These are phyloP conservation scores for Chlorencoelia australis DNA, from an alignment of 2,329 filamentous ascomycete species.

Conservation along the genomic window DNA sequence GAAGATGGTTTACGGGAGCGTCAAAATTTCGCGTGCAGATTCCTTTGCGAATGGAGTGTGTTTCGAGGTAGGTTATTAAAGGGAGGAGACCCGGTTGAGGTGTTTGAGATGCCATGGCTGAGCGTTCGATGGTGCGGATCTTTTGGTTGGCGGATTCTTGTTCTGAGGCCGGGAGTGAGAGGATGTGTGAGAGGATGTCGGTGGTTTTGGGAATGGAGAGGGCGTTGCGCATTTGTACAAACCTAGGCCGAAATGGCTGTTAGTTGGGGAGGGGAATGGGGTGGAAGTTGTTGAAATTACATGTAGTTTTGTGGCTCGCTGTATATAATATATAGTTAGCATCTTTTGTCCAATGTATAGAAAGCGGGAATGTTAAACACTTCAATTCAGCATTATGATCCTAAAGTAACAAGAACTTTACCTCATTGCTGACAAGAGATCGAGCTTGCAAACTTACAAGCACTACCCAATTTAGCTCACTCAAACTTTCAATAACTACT, in stretches of 20 bases:
- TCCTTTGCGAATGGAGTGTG: slow-evolving; percentile 55
- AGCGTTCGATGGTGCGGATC: slow-evolving; percentile 70
- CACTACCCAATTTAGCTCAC: neutral
- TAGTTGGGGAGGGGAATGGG: slow-evolving; percentile 5
- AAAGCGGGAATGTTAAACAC: no score
- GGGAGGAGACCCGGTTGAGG: slow-evolving; percentile 70
- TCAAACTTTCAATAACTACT: no score
- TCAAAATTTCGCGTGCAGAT: slow-evolving; percentile 96
- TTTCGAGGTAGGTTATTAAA: slow-evolving; percentile 76
- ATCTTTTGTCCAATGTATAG: no score
- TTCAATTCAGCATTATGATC: neutral
- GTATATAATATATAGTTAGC: neutral
- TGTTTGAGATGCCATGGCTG: slow-evolving; percentile 68
- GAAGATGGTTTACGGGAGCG: slow-evolving; percentile 61
- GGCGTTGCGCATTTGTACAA: slow-evolving; percentile 68
- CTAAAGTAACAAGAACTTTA: neutral
- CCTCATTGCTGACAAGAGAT: neutral
- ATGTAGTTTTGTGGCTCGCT: slow-evolving; percentile 9
- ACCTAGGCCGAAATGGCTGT: slow-evolving; percentile 64
- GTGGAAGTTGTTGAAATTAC: neutral
- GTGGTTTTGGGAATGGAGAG: slow-evolving; percentile 60
- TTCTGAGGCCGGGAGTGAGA: slow-evolving; percentile 52
- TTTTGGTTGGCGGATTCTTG: slow-evolving; percentile 59
- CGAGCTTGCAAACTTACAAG: neutral
- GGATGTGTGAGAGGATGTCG: slow-evolving; percentile 88